Evolutionary conservation across 2,329 filamentous ascomycete genomes (phyloP).

Genomic region (Monosporascus ibericus): DNA sequence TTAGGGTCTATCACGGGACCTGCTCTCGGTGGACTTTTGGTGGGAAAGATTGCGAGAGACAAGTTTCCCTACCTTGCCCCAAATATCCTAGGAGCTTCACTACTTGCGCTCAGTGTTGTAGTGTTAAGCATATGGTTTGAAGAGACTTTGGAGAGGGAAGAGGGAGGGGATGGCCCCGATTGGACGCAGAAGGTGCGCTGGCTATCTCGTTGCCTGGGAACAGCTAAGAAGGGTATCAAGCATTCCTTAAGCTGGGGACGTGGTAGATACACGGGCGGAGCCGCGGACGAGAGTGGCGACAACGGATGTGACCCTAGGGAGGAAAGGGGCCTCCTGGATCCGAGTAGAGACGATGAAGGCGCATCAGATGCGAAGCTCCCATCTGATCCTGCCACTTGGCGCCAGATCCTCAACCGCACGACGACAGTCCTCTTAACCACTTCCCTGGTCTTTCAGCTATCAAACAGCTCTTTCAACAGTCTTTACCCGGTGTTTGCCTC

Average conservation of each 20-base stretch:
- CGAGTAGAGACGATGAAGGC: conserved; percentile 32
- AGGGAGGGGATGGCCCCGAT: conserved; percentile 16
- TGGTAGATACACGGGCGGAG: conserved; percentile 12
- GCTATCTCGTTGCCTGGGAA: conserved; percentile 20
- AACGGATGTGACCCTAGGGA: conserved; percentile 17
- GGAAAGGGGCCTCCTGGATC: conserved; percentile 15
- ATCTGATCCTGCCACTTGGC: conserved; percentile 43
- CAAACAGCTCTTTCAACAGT: conserved; percentile 92
- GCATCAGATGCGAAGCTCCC: conserved; percentile 36
- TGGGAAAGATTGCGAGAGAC: conserved; percentile 53
- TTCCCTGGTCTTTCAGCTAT: conserved; percentile 88
- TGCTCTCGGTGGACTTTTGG: conserved; percentile 79
- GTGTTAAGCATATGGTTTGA: conserved; percentile 76
- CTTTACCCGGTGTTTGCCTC: conserved; percentile 91
- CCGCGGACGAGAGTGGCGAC: conserved; percentile 13
- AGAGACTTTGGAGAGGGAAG: conserved; percentile 68
- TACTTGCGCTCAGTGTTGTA: conserved; percentile 67
- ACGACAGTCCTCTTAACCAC: conserved; percentile 76
- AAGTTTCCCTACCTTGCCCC: conserved; percentile 79
- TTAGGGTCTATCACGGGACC: conserved; percentile 90
- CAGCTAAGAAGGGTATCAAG: conserved; percentile 10
- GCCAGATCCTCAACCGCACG: conserved; percentile 67
- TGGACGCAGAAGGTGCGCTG: conserved; percentile 28
- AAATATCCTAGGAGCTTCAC: conserved; percentile 69
- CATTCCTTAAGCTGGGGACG: conserved; percentile 19